Evolutionary conservation across 2,329 filamentous ascomycete genomes (phyloP).

Genomic region (Fusarium virguliforme): DNA sequence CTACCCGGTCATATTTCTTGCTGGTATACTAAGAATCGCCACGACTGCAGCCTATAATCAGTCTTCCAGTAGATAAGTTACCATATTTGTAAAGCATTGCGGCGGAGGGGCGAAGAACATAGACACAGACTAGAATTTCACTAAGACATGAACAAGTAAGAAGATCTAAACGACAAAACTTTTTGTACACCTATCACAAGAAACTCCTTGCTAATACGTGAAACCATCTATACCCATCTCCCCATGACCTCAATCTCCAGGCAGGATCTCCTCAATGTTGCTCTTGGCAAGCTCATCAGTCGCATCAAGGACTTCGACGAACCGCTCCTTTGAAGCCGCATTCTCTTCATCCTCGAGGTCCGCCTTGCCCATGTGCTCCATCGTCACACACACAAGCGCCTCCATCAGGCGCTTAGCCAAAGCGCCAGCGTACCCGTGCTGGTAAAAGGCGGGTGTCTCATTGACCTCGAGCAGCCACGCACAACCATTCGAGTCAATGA

Average conservation of each 20-base stretch:
- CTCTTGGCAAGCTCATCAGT: conserved; percentile 42
- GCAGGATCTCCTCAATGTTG: conserved; percentile 47
- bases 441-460: conserved; percentile 59
- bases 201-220: background rate
- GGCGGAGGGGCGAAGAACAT: too few species aligned
- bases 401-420: conserved; percentile 57
- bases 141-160: background rate
- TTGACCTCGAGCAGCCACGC: conserved; percentile 59
- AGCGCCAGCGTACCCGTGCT: conserved; percentile 55
- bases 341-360: conserved; percentile 2
- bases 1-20: too few species aligned
- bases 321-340: conserved; percentile 1
- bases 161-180: background rate
- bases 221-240: background rate
- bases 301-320: conserved; percentile 45
- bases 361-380: conserved; percentile 55
- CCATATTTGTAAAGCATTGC: too few species aligned
- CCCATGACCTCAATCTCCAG: background rate
- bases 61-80: too few species aligned
- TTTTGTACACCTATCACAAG: background rate
- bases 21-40: too few species aligned
- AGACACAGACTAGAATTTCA: too few species aligned
- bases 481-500: conserved; percentile 53
- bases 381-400: conserved; percentile 53
- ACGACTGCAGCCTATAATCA: too few species aligned